phyloP scores from a whole-genome alignment of 108 stramenopile species.

The Nannochloropsis oceanica region DNA sequence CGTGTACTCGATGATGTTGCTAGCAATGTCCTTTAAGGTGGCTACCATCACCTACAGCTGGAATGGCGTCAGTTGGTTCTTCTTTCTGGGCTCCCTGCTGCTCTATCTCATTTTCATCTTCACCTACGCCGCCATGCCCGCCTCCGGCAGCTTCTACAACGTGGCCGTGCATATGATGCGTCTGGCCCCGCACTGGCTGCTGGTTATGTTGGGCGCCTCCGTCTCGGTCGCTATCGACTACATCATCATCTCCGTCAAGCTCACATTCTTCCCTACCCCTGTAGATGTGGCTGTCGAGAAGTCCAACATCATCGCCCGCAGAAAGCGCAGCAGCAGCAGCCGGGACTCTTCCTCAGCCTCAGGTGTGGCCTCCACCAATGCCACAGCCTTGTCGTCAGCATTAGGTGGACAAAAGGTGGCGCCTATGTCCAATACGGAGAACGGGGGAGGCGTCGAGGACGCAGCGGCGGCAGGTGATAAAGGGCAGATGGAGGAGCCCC shows the following conservation, averaged over 20 bases:
- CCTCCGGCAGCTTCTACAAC: constrained; percentile 13
- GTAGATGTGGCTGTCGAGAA: neutral
- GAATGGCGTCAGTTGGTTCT: constrained; percentile 4
- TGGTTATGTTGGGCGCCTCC: constrained; percentile 2
- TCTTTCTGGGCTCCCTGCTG: constrained; percentile 4
- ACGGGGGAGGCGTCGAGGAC: too few relatives aligned
- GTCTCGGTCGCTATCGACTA: neutral
- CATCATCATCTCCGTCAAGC: neutral
- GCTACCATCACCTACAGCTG: constrained; percentile 20
- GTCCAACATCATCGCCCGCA: neutral
- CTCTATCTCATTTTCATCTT: constrained; percentile 14
- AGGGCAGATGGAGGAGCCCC: too few relatives aligned
- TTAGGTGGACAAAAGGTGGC: too few relatives aligned
- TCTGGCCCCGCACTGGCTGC: constrained; percentile 8
- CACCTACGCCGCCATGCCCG: constrained; percentile 1
- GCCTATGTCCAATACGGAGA: too few relatives aligned
- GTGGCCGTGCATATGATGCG: constrained; percentile 8
- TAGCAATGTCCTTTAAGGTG: constrained; percentile 18
- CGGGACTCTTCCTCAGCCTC: too few relatives aligned
- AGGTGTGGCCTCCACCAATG: too few relatives aligned
- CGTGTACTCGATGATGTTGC: constrained; percentile 11
- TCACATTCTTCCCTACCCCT: neutral
- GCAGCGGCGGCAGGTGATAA: too few relatives aligned
- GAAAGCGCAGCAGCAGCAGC: too few relatives aligned
- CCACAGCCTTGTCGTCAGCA: too few relatives aligned